phyloP scores from a whole-genome alignment of 2,329 filamentous ascomycete species.

The Xylariaceae sp. region DNA sequence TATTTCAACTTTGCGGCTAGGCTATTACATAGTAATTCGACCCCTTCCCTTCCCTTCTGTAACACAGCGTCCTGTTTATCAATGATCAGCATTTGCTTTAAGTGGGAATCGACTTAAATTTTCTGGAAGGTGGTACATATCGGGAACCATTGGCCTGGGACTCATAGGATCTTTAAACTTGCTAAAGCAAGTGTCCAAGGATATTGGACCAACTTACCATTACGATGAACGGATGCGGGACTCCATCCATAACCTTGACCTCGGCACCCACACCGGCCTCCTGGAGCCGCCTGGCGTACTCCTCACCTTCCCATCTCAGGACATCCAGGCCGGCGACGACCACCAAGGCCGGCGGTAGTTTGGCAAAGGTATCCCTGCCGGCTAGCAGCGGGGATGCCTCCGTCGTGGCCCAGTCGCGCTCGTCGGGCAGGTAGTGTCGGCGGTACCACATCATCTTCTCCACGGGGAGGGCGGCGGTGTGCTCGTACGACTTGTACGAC shows the following conservation, averaged over 20 bases:
- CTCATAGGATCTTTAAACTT: too few species aligned
- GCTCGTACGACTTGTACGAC: constrained; percentile 47
- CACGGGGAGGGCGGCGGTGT: constrained; percentile 47
- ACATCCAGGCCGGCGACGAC: constrained; percentile 53
- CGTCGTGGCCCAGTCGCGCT: constrained; percentile 39
- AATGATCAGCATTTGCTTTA: too few species aligned
- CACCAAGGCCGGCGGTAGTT: constrained; percentile 46
- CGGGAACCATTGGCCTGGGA: too few species aligned
- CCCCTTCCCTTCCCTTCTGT: too few species aligned
- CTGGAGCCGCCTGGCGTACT: constrained; percentile 44
- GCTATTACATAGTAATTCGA: too few species aligned
- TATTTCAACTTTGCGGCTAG: too few species aligned
- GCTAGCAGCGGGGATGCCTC: constrained; percentile 53
- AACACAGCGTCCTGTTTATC: too few species aligned
- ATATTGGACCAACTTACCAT: too few species aligned
- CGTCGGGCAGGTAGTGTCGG: constrained; percentile 50
- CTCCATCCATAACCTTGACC: constrained; percentile 46
- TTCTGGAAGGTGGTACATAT: too few species aligned
- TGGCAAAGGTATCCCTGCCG: constrained; percentile 42
- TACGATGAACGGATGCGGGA: constrained; percentile 55
- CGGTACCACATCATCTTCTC: constrained; percentile 59
- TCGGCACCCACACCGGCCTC: constrained; percentile 43
- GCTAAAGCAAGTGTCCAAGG: too few species aligned
- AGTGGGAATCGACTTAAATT: too few species aligned
- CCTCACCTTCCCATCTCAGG: constrained; percentile 48